Conservation (phyloP, 352 stramenopile genomes). For the Pythium dissotocum region DNA sequence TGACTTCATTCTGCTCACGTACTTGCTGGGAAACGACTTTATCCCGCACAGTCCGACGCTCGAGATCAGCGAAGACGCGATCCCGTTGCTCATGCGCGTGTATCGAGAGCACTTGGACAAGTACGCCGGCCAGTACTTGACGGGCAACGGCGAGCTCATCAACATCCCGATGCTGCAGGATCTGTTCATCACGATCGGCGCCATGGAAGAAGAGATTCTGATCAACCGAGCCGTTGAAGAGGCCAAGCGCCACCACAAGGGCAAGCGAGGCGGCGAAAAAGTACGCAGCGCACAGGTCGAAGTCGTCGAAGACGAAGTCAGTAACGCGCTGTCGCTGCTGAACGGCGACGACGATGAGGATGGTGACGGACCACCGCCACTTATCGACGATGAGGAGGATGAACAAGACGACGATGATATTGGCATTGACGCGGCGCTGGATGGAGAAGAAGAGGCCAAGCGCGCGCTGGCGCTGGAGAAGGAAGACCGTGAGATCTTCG, state of each 20-base stretch:
- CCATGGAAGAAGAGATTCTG: constrained; percentile 94
- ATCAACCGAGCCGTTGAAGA: constrained; percentile 67
- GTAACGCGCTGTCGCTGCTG: constrained; percentile 48
- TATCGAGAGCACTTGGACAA: constrained; percentile 91
- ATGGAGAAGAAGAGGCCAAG: constrained; percentile 49
- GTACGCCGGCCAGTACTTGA: constrained; percentile 92
- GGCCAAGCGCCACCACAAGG: constrained; percentile 32
- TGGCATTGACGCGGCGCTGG: constrained; percentile 60
- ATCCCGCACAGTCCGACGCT: constrained; percentile 98
- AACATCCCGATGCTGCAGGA: constrained; percentile 91
- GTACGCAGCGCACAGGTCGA: constrained; percentile 29
- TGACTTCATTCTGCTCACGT: constrained; percentile 99
- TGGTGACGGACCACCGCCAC: constrained; percentile 32
- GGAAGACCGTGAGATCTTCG: constrained; percentile 49
- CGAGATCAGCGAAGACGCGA: constrained; percentile 98
- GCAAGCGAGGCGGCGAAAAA: constrained; percentile 32
- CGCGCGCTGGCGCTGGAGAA: constrained; percentile 42
- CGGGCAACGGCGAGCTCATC: constrained; percentile 87
- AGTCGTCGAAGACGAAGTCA: constrained; percentile 46
- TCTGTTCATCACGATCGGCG: constrained; percentile 92
- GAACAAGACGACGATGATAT: constrained; percentile 36
- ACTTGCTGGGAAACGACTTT: constrained; percentile 99
- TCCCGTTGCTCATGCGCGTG: constrained; percentile 91
- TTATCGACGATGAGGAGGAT: constrained; percentile 45
- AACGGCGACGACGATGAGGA: constrained; percentile 37